Base-by-base conservation (phyloP, 768 basidiomycete genomes). In the Lentinula aciculospora region DNA sequence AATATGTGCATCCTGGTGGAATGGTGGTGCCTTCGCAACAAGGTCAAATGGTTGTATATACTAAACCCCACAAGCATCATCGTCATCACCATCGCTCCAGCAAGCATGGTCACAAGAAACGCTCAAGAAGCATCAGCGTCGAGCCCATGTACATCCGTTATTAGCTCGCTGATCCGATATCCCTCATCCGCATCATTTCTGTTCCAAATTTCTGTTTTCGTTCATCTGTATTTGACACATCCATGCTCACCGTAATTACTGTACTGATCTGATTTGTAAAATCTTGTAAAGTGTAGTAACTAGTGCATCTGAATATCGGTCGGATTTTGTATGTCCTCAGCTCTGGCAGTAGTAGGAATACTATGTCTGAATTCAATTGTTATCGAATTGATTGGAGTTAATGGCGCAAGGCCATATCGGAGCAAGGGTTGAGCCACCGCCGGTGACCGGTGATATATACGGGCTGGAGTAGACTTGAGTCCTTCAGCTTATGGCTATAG, bases 41-140 rank as follows among this genome's bases (percentile, higher is more conserved):
- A 15, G 67, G 64, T 57, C 70, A 71, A 1, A 71, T 74, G 31
- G 63, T 75, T 13, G 59, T 74, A 3, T 63, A 65, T 42, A 67
- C 65, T 32, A 56, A 64, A 23, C 47, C 54, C 15, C 39, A 50
- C 19, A 74, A 68, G 56, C 69, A 70, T 54, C 70, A 67, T 42
- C 68, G 63, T 40, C 70, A 70, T 59, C 67, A 65, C 56, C 71
- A 67, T 21, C 51, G 36, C 23, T 39, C 32, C 4, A 32, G 54
- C 27, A 56, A 60, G 60, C 47, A 65, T 60, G 62, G 62, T n/a
- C n/a, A n/a, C 40, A 65, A 61, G 60, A 69, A 65, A 54, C 65
- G 64, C 37, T 66, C 71, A 7, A 66, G 67, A 37, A 71, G 71
- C 49, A 63, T 61, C 17, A 65, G 66, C 4, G 23, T 56, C n/a